phyloP scores from a whole-genome alignment of 371 early-diverging fungal species.

The Mortierella sp. region DNA sequence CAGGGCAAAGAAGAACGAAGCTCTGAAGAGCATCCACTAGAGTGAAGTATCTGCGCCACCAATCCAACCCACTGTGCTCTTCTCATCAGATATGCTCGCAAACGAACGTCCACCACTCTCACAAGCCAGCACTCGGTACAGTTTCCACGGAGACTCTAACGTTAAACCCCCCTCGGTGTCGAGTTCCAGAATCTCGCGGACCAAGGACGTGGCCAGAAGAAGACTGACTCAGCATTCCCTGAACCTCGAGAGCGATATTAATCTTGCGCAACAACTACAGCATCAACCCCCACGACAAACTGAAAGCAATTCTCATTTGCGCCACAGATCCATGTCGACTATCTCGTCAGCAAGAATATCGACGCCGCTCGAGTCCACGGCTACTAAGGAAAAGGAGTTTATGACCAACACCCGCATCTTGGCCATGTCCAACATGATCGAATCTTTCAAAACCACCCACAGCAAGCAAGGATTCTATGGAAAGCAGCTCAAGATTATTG shows the following conservation, averaged over 20 bases:
- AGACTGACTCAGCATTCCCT: conserved; percentile 15
- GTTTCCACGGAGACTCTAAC: conserved; percentile 23
- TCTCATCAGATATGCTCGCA: conserved; percentile 28
- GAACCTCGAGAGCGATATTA: background rate
- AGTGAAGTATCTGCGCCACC: no score
- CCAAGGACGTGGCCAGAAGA: conserved; percentile 1
- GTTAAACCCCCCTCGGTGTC: background rate
- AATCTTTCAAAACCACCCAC: conserved; percentile 39
- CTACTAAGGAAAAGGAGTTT: conserved; percentile 47
- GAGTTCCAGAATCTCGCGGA: background rate
- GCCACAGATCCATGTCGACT: conserved; percentile 30
- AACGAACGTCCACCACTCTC: conserved; percentile 19
- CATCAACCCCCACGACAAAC: background rate
- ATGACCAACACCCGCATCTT: conserved; percentile 44
- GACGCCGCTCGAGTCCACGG: conserved; percentile 17
- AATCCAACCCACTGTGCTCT: no score
- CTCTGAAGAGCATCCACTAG: no score
- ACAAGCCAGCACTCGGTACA: conserved; percentile 14
- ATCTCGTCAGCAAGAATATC: conserved; percentile 5
- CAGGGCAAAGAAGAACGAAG: background rate
- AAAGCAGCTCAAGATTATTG: conserved; percentile 49
- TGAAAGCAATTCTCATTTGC: background rate
- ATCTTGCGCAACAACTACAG: background rate
- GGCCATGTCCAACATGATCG: conserved; percentile 47
- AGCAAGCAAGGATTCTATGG: conserved; percentile 50